phyloP scores from a whole-genome alignment of 2,329 filamentous ascomycete genomes.

The Colletotrichum viniferum region DNA sequence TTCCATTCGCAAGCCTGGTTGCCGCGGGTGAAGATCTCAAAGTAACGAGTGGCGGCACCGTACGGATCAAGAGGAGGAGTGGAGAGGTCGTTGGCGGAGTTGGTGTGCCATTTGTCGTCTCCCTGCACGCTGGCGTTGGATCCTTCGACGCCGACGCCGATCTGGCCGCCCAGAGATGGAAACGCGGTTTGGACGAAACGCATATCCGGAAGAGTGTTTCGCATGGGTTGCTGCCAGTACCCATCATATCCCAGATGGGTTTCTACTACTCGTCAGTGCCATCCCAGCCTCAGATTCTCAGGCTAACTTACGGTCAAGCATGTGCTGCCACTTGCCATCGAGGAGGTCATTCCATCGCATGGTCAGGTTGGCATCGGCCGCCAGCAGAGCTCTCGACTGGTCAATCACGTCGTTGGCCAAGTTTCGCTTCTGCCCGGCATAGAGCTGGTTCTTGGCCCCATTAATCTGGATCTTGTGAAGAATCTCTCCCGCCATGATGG shows the following conservation, averaged over 20 bases:
- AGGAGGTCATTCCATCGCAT: conserved; percentile 61
- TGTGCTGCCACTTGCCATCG: conserved; percentile 66
- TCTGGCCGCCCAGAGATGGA: conserved; percentile 62
- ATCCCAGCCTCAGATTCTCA: fast-evolving
- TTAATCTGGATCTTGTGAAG: conserved; percentile 55
- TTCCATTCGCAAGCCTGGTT: conserved; percentile 56
- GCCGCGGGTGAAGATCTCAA: conserved; percentile 68
- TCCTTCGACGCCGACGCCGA: conserved; percentile 69
- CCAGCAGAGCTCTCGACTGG: conserved; percentile 56
- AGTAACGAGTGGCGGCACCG: conserved; percentile 58
- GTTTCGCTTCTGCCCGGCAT: conserved; percentile 49
- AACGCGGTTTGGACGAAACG: conserved; percentile 63
- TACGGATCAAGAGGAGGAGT: conserved; percentile 64
- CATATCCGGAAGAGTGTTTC: conserved; percentile 67
- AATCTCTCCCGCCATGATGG: conserved; percentile 56
- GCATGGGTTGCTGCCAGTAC: conserved; percentile 75
- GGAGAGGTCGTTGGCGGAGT: conserved; percentile 56
- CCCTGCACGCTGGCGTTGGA: conserved; percentile 71
- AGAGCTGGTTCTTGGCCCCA: conserved; percentile 48
- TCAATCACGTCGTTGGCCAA: conserved; percentile 54
- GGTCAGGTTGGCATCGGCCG: conserved; percentile 61
- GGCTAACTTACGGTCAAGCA: conserved; percentile 57
- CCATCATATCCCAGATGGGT: conserved; percentile 59
- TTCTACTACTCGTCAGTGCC: conserved; percentile 31
- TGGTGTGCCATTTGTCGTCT: conserved; percentile 51